phyloP scores from a whole-genome alignment of 192 early-diverging fungal genomes.

The Gamsiella multidivaricata region DNA sequence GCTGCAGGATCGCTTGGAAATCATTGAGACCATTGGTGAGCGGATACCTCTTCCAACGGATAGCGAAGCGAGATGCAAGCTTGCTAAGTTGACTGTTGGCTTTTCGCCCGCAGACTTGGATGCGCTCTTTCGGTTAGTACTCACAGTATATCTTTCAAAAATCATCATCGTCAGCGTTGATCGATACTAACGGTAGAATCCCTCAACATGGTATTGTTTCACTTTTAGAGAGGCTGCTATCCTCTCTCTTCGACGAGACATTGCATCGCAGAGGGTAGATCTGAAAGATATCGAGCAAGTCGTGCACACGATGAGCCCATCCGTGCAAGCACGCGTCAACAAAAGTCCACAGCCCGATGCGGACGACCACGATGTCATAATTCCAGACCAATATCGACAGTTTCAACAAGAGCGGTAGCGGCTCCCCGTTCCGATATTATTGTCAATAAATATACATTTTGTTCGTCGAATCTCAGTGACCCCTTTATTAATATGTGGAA shows the following conservation, averaged over 20 bases:
- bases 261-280: constrained; percentile 13
- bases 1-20: constrained; percentile 69
- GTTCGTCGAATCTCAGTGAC: too few relatives aligned
- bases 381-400: constrained; percentile 24
- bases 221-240: constrained; percentile 46
- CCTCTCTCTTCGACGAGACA: constrained; percentile 32
- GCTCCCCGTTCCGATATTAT: not conserved
- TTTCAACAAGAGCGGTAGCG: constrained; percentile 36
- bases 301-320: constrained; percentile 22
- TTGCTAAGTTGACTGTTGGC: constrained; percentile 70
- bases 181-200: not conserved
- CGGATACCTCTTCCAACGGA: constrained; percentile 67
- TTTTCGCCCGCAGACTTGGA: constrained; percentile 86
- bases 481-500: too few relatives aligned
- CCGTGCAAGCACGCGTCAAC: constrained; percentile 17
- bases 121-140: constrained; percentile 63
- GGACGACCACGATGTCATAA: not conserved
- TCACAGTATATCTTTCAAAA: not conserved
- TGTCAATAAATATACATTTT: not conserved
- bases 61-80: constrained; percentile 48
- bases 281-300: constrained; percentile 25
- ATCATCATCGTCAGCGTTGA: not conserved
- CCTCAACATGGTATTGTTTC: not conserved
- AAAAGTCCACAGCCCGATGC: not conserved
- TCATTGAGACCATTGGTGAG: constrained; percentile 72